Percentiles rank a stretch among this genome's conserved stretches.
phyloP scores from a whole-genome alignment of 192 early-diverging fungal species.

The Coemansia sp. region DNA sequence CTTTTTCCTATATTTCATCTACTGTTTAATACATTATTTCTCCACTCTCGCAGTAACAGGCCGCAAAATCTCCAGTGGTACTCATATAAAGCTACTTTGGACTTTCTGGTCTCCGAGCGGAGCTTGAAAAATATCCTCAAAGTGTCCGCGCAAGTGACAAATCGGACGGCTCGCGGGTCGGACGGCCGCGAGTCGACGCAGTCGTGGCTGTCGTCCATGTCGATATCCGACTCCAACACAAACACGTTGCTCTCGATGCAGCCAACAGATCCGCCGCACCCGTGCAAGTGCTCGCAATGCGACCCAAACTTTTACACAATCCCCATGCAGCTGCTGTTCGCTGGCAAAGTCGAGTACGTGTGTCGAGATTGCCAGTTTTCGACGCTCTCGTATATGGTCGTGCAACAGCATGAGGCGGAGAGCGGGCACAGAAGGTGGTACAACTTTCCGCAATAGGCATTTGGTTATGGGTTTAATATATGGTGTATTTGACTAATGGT shows the following conservation, averaged over 20 bases:
- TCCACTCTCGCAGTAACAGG: too few relatives aligned
- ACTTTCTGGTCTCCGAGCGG: too few relatives aligned
- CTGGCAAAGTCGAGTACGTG: constrained; percentile 42
- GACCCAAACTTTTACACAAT: constrained; percentile 51
- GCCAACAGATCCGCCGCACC: not conserved
- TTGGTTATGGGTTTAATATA: too few relatives aligned
- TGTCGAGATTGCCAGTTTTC: constrained; percentile 50
- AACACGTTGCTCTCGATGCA: not conserved
- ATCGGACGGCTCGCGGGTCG: constrained; percentile 15
- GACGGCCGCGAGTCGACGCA: constrained; percentile 14
- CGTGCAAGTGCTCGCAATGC: constrained; percentile 53
- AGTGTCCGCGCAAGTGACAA: constrained; percentile 16
- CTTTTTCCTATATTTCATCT: constrained; percentile 1
- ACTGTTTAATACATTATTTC: constrained; percentile 1
- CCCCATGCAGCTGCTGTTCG: constrained; percentile 32
- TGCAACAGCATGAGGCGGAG: constrained; percentile 42
- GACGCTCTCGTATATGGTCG: constrained; percentile 25
- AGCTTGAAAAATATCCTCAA: not conserved
- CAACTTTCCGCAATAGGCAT: constrained; percentile 38
- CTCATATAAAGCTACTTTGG: too few relatives aligned
- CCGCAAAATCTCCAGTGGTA: too few relatives aligned
- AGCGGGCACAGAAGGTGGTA: constrained; percentile 53
- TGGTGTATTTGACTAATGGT: not conserved
- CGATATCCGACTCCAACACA: constrained; percentile 16
- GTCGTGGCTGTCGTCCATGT: constrained; percentile 14